Conservation (phyloP, 139 green algal species). For the Coccomyxa sp. region DNA sequence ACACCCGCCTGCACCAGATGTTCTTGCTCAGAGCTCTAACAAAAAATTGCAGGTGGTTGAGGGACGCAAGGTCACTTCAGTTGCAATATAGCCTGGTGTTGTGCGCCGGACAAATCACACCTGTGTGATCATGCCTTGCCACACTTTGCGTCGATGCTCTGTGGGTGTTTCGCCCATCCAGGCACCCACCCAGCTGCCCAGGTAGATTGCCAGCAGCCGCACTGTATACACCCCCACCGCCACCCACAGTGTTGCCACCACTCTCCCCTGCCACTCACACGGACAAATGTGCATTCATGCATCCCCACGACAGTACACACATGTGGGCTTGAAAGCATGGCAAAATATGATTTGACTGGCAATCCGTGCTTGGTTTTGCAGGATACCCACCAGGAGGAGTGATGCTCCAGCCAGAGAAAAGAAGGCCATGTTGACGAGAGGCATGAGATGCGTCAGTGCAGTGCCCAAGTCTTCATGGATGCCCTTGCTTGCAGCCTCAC, state of each 20-base stretch:
- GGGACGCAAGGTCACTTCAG: too few species aligned
- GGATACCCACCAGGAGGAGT: conserved; percentile 55
- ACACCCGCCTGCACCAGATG: conserved; percentile 62
- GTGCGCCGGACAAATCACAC: conserved; percentile 16
- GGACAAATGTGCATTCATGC: too few species aligned
- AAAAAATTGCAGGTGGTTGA: too few species aligned
- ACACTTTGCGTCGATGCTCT: conserved; percentile 55
- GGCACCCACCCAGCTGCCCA: conserved; percentile 62
- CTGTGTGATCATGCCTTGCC: conserved; percentile 82
- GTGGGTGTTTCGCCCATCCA: conserved; percentile 27
- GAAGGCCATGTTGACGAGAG: conserved; percentile 71
- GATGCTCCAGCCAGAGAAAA: conserved; percentile 78
- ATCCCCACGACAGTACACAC: too few species aligned
- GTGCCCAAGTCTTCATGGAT: conserved; percentile 52
- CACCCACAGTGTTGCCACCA: conserved; percentile 54
- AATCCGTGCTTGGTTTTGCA: not conserved
- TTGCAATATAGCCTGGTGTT: too few species aligned
- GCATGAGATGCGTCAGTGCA: conserved; percentile 51
- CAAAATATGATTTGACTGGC: not conserved
- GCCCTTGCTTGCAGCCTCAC: conserved; percentile 23
- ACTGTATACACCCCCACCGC: conserved; percentile 49
- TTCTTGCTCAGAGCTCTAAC: not conserved
- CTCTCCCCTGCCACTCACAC: conserved; percentile 34
- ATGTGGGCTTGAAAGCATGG: too few species aligned
- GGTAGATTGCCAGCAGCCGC: conserved; percentile 55